Percentiles rank a stretch among this genome's conserved stretches.
Conservation (phyloP, 2,329 filamentous ascomycete genomes). For the Pseudocercospora crystallina region DNA sequence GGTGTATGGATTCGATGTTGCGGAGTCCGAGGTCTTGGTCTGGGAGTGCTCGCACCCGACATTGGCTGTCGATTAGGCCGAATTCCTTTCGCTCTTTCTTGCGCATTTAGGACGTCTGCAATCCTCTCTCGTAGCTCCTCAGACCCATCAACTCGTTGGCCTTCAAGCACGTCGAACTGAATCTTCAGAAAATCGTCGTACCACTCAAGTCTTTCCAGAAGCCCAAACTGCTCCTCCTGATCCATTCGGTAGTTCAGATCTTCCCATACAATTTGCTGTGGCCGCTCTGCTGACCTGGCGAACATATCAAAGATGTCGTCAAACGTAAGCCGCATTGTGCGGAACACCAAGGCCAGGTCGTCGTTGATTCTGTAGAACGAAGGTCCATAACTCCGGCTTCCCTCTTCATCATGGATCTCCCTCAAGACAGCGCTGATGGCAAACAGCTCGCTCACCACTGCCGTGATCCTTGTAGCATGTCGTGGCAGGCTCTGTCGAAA, state of each 20-base stretch:
- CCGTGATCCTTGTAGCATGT: constrained; percentile 53
- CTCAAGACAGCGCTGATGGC: constrained; percentile 53
- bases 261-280: constrained; percentile 53
- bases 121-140: too few relatives aligned
- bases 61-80: too few relatives aligned
- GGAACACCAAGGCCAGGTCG: constrained; percentile 51
- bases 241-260: constrained; percentile 49
- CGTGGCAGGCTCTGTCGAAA: constrained; percentile 54
- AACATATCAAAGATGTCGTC: constrained; percentile 51
- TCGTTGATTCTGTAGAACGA: constrained; percentile 42
- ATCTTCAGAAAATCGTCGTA: constrained; percentile 53
- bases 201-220: constrained; percentile 50
- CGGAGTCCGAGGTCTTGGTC: too few relatives aligned
- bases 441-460: constrained; percentile 55
- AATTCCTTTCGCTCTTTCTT: too few relatives aligned
- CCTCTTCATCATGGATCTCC: constrained; percentile 47
- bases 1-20: too few relatives aligned
- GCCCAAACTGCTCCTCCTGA: constrained; percentile 46
- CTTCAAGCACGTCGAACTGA: constrained; percentile 23
- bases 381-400: constrained; percentile 40
- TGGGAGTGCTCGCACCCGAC: too few relatives aligned
- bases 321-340: constrained; percentile 53
- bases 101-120: too few relatives aligned
- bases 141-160: background rate
- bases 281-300: constrained; percentile 39